Evolutionary conservation across 2,329 filamentous ascomycete genomes (phyloP).

Genomic region (Colletotrichum sp.): DNA sequence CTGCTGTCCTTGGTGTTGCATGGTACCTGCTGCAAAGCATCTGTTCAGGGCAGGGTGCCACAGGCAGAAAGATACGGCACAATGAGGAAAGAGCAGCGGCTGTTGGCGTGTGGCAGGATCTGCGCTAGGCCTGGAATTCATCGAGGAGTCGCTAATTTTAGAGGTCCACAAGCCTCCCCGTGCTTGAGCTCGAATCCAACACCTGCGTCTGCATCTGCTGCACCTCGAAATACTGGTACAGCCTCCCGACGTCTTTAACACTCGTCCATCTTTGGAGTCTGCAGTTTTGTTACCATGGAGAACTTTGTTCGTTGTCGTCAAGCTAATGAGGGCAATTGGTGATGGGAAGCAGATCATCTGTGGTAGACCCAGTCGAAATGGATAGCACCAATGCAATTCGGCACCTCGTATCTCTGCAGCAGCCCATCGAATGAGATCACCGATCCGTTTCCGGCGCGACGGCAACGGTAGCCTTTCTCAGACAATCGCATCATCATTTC

Average conservation of each 20-base stretch:
- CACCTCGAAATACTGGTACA: not conserved
- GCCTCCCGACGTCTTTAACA: not conserved
- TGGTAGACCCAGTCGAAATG: not conserved
- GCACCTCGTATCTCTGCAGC: not conserved
- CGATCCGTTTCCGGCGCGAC: not conserved
- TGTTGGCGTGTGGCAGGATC: not conserved
- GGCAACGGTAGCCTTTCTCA: not conserved
- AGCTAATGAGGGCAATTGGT: not conserved
- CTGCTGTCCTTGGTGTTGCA: not conserved
- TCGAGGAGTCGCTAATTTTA: not conserved
- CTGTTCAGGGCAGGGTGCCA: not conserved
- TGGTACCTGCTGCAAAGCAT: not conserved
- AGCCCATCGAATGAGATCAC: not conserved
- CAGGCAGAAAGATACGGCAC: not conserved
- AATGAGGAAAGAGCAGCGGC: not conserved
- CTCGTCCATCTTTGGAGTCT: not conserved
- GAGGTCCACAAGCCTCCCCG: not conserved
- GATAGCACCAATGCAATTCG: not conserved
- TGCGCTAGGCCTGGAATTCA: not conserved
- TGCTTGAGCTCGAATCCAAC: not conserved
- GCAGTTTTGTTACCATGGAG: rapidly evolving
- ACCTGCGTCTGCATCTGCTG: not conserved
- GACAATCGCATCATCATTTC: not conserved
- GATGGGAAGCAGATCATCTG: not conserved
- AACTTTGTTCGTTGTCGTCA: not conserved